Evolutionary conservation across 345 rosid genomes (phyloP), one percentile per base, ranked within the genome.

Genomic region (Streptanthus diversifolius): DNA sequence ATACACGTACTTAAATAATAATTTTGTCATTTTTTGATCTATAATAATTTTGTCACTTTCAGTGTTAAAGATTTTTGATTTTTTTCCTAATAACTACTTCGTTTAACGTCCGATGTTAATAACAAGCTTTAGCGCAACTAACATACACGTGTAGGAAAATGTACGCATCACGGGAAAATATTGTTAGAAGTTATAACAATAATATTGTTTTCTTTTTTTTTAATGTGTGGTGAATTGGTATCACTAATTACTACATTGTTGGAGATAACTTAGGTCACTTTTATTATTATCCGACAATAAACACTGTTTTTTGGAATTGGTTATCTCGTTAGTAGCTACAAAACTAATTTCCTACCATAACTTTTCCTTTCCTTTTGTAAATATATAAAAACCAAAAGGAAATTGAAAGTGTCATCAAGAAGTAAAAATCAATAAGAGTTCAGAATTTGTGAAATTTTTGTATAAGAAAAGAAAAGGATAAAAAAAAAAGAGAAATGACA

Each of bases 251-350:
- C 69, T 48, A 49, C 21, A 41, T 29, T 25, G 22, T 61, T 59
- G 22, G 68, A 51, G 68, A 62, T 32, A 51, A 68, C 70, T 52
- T 62, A 63, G 35, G 36, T 33, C 5, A 18, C 25, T 33, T 33
- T 55, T 41, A 30, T 49, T 39, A 51, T 27, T 49, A 49, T 67
- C 63, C 27, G 24, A 37, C 35, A 27, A 58, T 66, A 25, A 32
- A 19, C 41, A 57, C 32, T 75, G 48, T 0, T 12, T 49, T 71
- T 39, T 51, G 25, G 44, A 47, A 54, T 62, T n/a, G 40, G 79
- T 68, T 75, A 61, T 75, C 55, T 68, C 32, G 69, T 68, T 75
- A 68, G 63, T 60, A 62, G 41, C 69, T 69, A 43, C 65, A 75
- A 24, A 68, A 68, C 79, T 43, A 75, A 53, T 45, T 61, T 35